Evolutionary conservation across 1,284 basidiomycete species (phyloP).

Genomic region (Irpex sp.): DNA sequence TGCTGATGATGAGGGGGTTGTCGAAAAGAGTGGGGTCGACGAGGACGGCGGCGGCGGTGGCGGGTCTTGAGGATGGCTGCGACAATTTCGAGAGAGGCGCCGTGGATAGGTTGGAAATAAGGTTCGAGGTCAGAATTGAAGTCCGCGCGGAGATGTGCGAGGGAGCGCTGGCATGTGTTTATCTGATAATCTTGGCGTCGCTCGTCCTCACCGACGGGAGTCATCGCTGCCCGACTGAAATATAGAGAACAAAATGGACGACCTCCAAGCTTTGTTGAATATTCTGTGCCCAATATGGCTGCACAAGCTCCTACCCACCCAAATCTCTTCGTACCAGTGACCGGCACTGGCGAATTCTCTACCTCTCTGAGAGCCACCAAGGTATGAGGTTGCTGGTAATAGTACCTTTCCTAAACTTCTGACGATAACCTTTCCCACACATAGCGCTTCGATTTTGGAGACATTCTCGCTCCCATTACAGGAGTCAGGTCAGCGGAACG

Average conservation of each 20-base stretch:
- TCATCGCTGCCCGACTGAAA: background rate
- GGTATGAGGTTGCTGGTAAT: background rate
- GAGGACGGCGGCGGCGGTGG: conserved; percentile 15
- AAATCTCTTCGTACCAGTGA: background rate
- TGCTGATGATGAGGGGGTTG: conserved; percentile 23
- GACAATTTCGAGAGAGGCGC: conserved; percentile 2
- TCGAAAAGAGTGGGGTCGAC: conserved; percentile 8
- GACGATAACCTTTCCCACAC: background rate
- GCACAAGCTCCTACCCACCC: background rate
- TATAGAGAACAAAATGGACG: background rate
- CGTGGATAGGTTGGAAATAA: conserved; percentile 10
- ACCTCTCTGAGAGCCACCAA: background rate
- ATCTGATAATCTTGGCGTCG: background rate
- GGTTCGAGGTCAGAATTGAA: conserved; percentile 11
- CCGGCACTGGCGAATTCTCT: background rate
- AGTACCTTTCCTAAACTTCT: background rate
- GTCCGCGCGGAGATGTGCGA: background rate
- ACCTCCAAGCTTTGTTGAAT: background rate
- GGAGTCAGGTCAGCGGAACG: conserved; percentile 28
- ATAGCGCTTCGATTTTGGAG: conserved; percentile 29
- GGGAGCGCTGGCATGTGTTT: background rate
- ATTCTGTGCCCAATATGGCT: background rate
- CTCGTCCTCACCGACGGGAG: background rate
- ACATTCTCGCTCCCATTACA: conserved; percentile 28
- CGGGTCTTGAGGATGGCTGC: conserved; percentile 20